Conservation (phyloP, 2,329 filamentous ascomycete species). For the Sphaceloma murrayae region DNA sequence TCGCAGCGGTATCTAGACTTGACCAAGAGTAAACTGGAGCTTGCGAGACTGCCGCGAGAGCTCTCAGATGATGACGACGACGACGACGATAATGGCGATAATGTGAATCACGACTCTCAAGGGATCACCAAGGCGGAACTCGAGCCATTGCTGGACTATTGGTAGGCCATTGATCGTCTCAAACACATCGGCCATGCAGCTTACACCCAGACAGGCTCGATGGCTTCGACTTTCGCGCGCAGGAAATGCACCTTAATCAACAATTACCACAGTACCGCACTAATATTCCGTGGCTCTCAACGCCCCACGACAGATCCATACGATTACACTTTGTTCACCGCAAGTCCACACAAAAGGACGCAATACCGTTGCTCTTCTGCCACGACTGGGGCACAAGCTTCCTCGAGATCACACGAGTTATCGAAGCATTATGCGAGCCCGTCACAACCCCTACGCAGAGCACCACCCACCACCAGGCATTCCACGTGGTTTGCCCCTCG, state of each 20-base stretch:
- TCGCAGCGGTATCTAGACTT: constrained; percentile 58
- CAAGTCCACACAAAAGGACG: constrained; percentile 43
- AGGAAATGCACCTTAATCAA: constrained; percentile 50
- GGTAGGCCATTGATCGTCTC: too few species aligned
- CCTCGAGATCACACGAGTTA: constrained; percentile 48
- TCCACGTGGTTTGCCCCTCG: constrained; percentile 57
- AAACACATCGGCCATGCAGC: background rate
- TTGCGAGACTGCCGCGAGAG: constrained; percentile 52
- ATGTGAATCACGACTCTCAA: constrained; percentile 24
- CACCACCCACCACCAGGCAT: constrained; percentile 38
- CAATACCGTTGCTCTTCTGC: constrained; percentile 54
- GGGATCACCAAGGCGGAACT: constrained; percentile 51
- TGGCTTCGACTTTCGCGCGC: constrained; percentile 53
- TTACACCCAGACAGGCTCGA: constrained; percentile 46
- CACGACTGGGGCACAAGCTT: constrained; percentile 59
- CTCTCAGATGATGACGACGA: constrained; percentile 10
- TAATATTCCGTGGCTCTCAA: constrained; percentile 31
- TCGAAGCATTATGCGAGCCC: constrained; percentile 47
- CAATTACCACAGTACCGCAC: constrained; percentile 56
- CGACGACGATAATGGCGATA: constrained; percentile 1
- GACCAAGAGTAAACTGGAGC: constrained; percentile 57
- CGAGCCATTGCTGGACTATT: constrained; percentile 53
- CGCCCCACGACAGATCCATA: background rate
- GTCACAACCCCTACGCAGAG: constrained; percentile 31
- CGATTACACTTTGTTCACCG: constrained; percentile 55